Evolutionary conservation across 2,329 filamentous ascomycete genomes (phyloP).

Genomic region (Aspergillus udagawae): DNA sequence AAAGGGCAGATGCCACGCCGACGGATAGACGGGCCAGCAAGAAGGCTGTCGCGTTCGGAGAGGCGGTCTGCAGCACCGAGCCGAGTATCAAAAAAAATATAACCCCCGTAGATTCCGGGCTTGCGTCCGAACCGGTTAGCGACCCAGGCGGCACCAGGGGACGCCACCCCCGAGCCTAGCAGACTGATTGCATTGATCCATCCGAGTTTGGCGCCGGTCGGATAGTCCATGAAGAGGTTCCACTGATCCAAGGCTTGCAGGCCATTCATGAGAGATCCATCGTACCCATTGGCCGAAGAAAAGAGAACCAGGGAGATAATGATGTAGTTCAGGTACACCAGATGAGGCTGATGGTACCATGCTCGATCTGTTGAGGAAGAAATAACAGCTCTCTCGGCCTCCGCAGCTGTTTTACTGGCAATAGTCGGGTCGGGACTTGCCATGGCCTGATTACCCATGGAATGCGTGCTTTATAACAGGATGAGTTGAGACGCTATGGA

Average conservation of each 20-base stretch:
- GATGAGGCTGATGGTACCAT: slow-evolving; percentile 4
- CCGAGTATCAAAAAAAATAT: slow-evolving; percentile 30
- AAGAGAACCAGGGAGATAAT: slow-evolving; percentile 7
- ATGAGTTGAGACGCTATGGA: no score
- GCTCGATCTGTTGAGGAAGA: neutral
- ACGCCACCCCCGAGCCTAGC: slow-evolving; percentile 25
- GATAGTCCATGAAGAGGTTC: slow-evolving; percentile 27
- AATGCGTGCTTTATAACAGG: no score
- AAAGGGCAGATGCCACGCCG: slow-evolving; percentile 32
- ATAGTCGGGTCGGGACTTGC: no score
- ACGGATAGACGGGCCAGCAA: slow-evolving; percentile 36
- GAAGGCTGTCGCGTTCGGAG: slow-evolving; percentile 26
- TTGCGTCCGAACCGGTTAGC: slow-evolving; percentile 36
- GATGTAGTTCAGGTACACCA: slow-evolving; percentile 4
- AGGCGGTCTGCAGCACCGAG: slow-evolving; percentile 24
- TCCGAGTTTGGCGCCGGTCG: slow-evolving; percentile 26
- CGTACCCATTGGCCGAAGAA: neutral
- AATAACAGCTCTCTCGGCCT: neutral
- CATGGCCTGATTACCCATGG: no score
- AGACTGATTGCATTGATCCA: slow-evolving; percentile 29
- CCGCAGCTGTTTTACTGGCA: neutral
- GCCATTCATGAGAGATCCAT: slow-evolving; percentile 21
- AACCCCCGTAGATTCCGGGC: slow-evolving; percentile 27
- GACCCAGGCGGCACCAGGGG: slow-evolving; percentile 25
- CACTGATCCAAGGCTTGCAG: slow-evolving; percentile 31